Percentiles rank a stretch among this genome's conserved stretches.
These are phyloP conservation scores for Quercus cerris DNA, from an alignment of 306 rosid genomes.

Conservation along the genomic window DNA sequence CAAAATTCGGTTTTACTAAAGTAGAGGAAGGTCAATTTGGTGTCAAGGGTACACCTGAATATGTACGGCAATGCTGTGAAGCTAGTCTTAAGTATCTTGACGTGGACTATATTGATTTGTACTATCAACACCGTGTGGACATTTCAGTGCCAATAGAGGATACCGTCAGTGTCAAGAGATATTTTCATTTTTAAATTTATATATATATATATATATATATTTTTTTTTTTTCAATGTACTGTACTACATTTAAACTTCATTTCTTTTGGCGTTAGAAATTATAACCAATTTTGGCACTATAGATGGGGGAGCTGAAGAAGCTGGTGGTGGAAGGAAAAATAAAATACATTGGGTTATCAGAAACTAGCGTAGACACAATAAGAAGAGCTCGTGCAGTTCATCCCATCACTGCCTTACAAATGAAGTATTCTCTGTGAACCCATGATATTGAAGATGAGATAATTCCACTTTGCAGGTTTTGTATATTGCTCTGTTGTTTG, in stretches of 20 bases:
- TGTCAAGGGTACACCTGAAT: constrained; percentile 56
- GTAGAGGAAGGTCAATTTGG: constrained; percentile 15
- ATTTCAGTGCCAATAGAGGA: constrained; percentile 66
- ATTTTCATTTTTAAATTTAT: not conserved
- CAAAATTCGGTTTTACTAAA: constrained; percentile 52
- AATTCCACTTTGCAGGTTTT: constrained; percentile 62
- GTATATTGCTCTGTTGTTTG: not conserved
- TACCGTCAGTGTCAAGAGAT: constrained; percentile 41
- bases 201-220: too few species aligned
- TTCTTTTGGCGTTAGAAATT: constrained; percentile 14
- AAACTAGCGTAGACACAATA: constrained; percentile 57
- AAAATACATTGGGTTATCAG: constrained; percentile 57
- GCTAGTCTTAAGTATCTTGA: constrained; percentile 56
- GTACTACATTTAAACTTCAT: not conserved
- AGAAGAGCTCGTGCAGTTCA: constrained; percentile 64
- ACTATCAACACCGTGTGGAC: constrained; percentile 59
- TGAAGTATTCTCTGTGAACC: constrained; percentile 68
- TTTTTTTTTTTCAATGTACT: not conserved
- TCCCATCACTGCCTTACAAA: constrained; percentile 72
- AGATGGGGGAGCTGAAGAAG: constrained; percentile 59
- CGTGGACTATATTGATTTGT: constrained; percentile 50
- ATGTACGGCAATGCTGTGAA: constrained; percentile 62
- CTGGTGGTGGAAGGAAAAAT: constrained; percentile 63
- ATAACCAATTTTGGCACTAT: constrained; percentile 14
- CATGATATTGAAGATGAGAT: constrained; percentile 62